A percentile compares a stretch with the other conserved stretches of the same genome.
These are phyloP conservation scores for Phaeosphaeriaceae sp. DNA, from an alignment of 2,329 filamentous ascomycete species.

Conservation along the genomic window DNA sequence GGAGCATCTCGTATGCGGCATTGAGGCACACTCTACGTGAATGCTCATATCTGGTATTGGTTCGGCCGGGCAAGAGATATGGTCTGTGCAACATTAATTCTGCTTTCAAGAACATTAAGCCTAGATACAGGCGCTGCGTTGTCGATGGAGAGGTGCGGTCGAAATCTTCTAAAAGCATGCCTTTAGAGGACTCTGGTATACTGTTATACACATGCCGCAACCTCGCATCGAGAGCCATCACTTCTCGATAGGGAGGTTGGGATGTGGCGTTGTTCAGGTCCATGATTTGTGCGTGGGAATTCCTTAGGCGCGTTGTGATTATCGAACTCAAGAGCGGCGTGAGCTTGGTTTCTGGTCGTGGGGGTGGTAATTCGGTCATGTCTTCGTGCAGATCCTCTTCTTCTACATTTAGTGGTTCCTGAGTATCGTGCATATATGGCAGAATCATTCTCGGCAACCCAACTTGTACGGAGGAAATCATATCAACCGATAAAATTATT, in stretches of 20 bases:
- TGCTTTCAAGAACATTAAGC: constrained; percentile 41
- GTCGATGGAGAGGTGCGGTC: constrained; percentile 15
- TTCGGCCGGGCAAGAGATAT: constrained; percentile 44
- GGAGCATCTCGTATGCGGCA: constrained; percentile 53
- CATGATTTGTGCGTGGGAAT: constrained; percentile 34
- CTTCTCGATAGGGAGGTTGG: constrained; percentile 36
- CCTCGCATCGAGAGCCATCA: constrained; percentile 34
- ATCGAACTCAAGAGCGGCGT: constrained; percentile 37
- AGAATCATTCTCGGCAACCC: constrained; percentile 50
- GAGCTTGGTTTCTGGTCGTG: constrained; percentile 34
- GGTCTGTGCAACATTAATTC: constrained; percentile 47
- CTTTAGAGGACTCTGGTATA: constrained; percentile 27
- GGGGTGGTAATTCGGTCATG: constrained; percentile 38
- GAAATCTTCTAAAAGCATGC: constrained; percentile 18
- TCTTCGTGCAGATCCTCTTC: constrained; percentile 51
- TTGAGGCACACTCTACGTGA: constrained; percentile 55
- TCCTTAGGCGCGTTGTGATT: constrained; percentile 30
- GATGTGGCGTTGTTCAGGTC: constrained; percentile 35
- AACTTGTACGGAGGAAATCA: constrained; percentile 47
- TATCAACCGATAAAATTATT: constrained; percentile 53
- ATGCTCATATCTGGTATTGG: constrained; percentile 46
- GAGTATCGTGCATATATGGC: constrained; percentile 47
- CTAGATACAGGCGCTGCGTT: constrained; percentile 39
- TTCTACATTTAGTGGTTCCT: constrained; percentile 48
- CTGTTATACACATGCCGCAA: constrained; percentile 29